phyloP scores from a whole-genome alignment of 108 stramenopile species.

The Nannochloropsis salina region DNA sequence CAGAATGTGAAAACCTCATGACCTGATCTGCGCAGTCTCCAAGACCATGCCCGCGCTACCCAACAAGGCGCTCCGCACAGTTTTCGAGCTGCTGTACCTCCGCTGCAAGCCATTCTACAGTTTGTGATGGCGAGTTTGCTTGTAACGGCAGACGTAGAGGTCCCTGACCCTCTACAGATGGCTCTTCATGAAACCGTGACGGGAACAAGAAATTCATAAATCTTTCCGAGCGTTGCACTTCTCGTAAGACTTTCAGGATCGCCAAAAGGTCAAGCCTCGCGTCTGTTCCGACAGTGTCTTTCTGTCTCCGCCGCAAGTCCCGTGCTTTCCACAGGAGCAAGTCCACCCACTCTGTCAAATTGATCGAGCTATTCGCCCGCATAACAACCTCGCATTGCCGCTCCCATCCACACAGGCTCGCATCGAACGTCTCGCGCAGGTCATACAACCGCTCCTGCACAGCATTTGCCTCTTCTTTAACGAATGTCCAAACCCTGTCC shows the following conservation, averaged over 20 bases:
- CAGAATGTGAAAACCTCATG: no score
- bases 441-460: slow-evolving; percentile 38
- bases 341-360: slow-evolving; percentile 41
- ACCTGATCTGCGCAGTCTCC: no score
- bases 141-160: background rate
- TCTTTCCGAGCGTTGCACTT: background rate
- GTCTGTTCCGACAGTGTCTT: background rate
- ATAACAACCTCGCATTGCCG: slow-evolving; percentile 51
- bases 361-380: slow-evolving; percentile 47
- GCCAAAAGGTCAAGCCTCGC: background rate
- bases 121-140: background rate
- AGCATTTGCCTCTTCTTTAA: slow-evolving; percentile 34
- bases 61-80: background rate
- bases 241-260: background rate
- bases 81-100: background rate
- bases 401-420: slow-evolving; percentile 33
- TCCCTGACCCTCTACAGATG: background rate
- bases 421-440: slow-evolving; percentile 38
- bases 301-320: background rate
- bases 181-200: background rate
- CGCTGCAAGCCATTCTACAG: background rate
- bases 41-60: no score
- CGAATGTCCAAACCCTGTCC: slow-evolving; percentile 36
- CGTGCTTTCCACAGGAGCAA: slow-evolving; percentile 28
- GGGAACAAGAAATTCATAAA: background rate